Conservation (phyloP, 1,284 basidiomycete species). For the Ceratobasidium sp. region DNA sequence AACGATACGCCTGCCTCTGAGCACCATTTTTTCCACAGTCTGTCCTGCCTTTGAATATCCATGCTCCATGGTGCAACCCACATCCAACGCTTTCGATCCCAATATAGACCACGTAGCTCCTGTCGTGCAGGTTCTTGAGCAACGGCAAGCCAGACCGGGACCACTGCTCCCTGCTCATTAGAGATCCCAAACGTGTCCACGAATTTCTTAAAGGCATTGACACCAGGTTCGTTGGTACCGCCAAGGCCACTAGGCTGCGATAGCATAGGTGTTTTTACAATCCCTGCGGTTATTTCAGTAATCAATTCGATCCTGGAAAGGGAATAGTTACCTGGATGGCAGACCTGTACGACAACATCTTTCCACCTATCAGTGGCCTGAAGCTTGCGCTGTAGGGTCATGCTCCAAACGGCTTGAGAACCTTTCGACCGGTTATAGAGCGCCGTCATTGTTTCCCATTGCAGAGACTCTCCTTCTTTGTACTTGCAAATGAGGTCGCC, state of each 20-base stretch:
- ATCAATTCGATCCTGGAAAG: not conserved
- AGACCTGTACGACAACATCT: constrained; percentile 36
- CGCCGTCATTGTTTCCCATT: constrained; percentile 28
- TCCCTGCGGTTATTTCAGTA: constrained; percentile 24
- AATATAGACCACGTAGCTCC: constrained; percentile 35
- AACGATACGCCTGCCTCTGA: not conserved
- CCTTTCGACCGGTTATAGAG: constrained; percentile 38
- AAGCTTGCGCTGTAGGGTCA: constrained; percentile 38
- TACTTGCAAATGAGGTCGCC: constrained; percentile 30
- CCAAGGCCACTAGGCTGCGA: constrained; percentile 18
- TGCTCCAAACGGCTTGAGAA: constrained; percentile 37
- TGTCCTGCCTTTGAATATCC: constrained; percentile 25
- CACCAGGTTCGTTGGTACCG: constrained; percentile 1
- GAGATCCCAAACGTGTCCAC: constrained; percentile 32
- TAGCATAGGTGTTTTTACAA: constrained; percentile 31
- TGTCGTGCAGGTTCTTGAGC: constrained; percentile 20
- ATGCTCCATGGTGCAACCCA: constrained; percentile 39
- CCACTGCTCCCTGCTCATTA: constrained; percentile 36
- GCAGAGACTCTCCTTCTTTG: constrained; percentile 32
- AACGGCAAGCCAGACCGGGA: constrained; percentile 37
- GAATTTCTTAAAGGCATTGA: constrained; percentile 26
- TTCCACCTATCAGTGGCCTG: constrained; percentile 28
- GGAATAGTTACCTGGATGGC: constrained; percentile 40
- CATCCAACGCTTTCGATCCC: constrained; percentile 39
- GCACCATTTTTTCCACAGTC: constrained; percentile 39